Evolutionary conservation across 129 eudicot genomes (phyloP).

Genomic region (Kitagawia praeruptora): DNA sequence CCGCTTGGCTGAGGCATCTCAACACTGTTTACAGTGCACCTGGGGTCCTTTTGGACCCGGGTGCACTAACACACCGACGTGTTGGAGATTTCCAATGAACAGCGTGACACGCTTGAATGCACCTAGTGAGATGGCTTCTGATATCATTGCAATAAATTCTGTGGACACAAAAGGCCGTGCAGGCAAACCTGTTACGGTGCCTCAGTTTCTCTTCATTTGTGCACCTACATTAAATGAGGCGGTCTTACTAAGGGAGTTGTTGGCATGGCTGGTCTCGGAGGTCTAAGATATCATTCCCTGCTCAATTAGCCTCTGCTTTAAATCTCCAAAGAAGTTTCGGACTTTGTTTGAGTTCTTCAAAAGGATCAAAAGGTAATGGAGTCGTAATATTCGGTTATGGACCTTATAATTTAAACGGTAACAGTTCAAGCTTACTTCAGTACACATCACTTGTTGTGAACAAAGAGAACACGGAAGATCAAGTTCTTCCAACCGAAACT

Average conservation of each 20-base stretch:
- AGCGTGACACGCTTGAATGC: slow-evolving; percentile 14
- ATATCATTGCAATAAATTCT: slow-evolving; percentile 28
- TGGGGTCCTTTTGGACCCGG: slow-evolving; percentile 4
- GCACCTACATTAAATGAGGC: slow-evolving; percentile 13
- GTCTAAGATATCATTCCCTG: slow-evolving; percentile 24
- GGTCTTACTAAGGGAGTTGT: slow-evolving; percentile 35
- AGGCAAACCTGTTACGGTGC: slow-evolving; percentile 13
- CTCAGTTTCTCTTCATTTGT: slow-evolving; percentile 27
- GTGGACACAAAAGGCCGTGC: slow-evolving; percentile 25
- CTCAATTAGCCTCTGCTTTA: slow-evolving; percentile 27
- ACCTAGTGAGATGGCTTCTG: slow-evolving; percentile 31
- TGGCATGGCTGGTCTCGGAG: slow-evolving; percentile 57
- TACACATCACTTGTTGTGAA: slow-evolving; percentile 28
- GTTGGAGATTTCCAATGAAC: slow-evolving; percentile 29
- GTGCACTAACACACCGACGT: slow-evolving; percentile 25
- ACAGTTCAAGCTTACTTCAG: slow-evolving; percentile 18
- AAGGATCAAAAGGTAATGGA: slow-evolving; percentile 16
- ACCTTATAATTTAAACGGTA: slow-evolving; percentile 1
- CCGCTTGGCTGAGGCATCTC: slow-evolving; percentile 1
- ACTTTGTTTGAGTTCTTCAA: slow-evolving; percentile 30
- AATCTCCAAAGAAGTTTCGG: slow-evolving; percentile 28
- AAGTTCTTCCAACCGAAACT: neutral
- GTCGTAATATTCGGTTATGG: slow-evolving; percentile 23
- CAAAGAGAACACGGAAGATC: neutral
- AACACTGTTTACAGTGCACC: slow-evolving; percentile 10